Base-by-base conservation (phyloP, 495 filamentous ascomycete species). In the Podospora bellae-mahoneyi region DNA sequence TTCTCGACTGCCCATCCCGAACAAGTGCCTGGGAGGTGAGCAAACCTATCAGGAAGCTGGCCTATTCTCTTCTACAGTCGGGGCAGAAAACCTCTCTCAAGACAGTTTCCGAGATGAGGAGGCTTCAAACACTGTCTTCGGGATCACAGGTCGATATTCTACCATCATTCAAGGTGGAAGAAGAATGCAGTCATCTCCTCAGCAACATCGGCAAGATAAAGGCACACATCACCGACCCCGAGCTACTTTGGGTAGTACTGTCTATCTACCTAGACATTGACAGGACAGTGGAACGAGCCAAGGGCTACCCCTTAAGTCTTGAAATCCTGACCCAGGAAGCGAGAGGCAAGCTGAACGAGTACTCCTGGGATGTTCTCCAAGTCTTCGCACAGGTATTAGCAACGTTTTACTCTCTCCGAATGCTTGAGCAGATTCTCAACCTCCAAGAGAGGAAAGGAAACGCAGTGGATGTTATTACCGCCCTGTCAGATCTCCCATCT, bases 1-100 rank as follows among this genome's bases (percentile, higher is more conserved):
- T 90, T 1, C 74, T 85, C 16, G 89, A 92, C 66, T 87, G 84
- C 67, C 85, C 84, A 48, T 64, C 78, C 5, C 81, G 86, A 53
- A 81, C 82, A 53, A 91, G 86, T 68, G 87, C 88, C 3, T 94
- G 91, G 91, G 81, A 81, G 64, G 69, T 81, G 15, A 88, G 88
- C 64, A 82, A 81, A 16, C 26, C 61, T 0, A 75, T 86, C 34
- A 80, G 91, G 19, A 73, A 77, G 23, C 71, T 92, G 27, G 89
- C 83, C 0, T 93, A 92, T 69, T 83, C 84, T 0, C 60, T 87
- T 34, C 71, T 90, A 60, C 85, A 87, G 68, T 34, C 75, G 3
- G 76, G 80, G 5, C 66, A 75, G 5, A 44, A 55, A 26, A 15
- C 9, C 3, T 55, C 60, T 19, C 60, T 74, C 48, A 64, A 30